These are phyloP conservation scores for Lagenaria siceraria DNA, from an alignment of 306 rosid genomes.

Conservation along the genomic window DNA sequence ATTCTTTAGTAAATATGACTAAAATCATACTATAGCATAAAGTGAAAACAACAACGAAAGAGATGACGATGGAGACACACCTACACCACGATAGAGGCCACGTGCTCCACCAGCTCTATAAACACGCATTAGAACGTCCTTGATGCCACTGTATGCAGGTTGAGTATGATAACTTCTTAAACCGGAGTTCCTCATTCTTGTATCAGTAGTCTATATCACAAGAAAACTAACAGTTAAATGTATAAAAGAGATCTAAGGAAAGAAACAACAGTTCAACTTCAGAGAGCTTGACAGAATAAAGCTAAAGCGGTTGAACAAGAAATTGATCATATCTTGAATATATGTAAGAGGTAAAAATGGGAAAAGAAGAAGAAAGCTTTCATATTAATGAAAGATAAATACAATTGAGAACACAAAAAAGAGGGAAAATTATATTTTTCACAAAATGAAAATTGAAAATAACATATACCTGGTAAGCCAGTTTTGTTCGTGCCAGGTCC, in stretches of 20 bases:
- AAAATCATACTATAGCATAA: neutral
- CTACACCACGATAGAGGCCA: slow-evolving; percentile 81
- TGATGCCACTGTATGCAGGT: slow-evolving; percentile 45
- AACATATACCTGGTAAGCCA: slow-evolving; percentile 77
- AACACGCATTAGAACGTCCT: slow-evolving; percentile 57
- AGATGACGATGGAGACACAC: slow-evolving; percentile 26
- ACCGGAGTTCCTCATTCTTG: slow-evolving; percentile 28
- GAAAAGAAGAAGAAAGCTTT: neutral
- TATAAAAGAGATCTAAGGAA: neutral
- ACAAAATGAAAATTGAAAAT: neutral
- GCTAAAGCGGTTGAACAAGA: neutral
- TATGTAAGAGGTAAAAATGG: neutral
- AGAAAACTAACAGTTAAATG: slow-evolving; percentile 4
- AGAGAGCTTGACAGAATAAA: neutral
- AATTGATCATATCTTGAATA: neutral
- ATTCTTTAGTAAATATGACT: neutral
- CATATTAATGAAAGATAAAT: neutral
- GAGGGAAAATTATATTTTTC: neutral
- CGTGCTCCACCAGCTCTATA: slow-evolving; percentile 73
- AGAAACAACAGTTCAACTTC: neutral
- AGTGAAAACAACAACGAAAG: neutral
- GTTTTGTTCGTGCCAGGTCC: slow-evolving; percentile 95
- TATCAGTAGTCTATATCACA: slow-evolving; percentile 40
- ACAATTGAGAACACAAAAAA: neutral
- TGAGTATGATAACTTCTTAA: slow-evolving; percentile 29